phyloP scores from a whole-genome alignment of 768 basidiomycete species.

The Boletellus sp. region DNA sequence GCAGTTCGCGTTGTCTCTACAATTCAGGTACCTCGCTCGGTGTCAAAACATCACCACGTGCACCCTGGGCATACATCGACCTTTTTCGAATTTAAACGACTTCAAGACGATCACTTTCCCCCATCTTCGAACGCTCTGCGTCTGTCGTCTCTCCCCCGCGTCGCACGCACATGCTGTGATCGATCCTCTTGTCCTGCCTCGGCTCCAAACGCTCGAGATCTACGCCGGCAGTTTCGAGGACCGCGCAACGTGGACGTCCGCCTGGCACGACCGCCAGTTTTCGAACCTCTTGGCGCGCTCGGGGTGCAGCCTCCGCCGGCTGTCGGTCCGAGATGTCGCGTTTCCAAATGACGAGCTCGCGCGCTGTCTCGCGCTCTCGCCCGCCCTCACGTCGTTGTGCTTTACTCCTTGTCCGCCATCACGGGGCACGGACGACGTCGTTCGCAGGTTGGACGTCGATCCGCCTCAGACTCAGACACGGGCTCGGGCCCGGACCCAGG shows the following conservation, averaged over 20 bases:
- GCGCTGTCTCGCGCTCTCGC: conserved; percentile 15
- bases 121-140: conserved; percentile 14
- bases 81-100: not conserved
- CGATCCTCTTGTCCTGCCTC: conserved; percentile 14
- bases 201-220: conserved; percentile 13
- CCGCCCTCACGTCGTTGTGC: conserved; percentile 5
- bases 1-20: not conserved
- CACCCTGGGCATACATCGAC: conserved; percentile 14
- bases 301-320: conserved; percentile 6
- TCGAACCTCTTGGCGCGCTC: conserved; percentile 20
- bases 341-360: conserved; percentile 16
- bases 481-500: not conserved
- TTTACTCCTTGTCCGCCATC: conserved; percentile 14
- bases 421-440: conserved; percentile 6
- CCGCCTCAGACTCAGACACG: not conserved
- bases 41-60: conserved; percentile 18
- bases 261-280: conserved; percentile 9
- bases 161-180: conserved; percentile 1
- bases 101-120: conserved; percentile 2
- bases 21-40: conserved; percentile 3
- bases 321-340: conserved; percentile 10
- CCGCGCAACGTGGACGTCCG: too few relatives aligned
- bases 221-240: too few relatives aligned
- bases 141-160: conserved; percentile 1
- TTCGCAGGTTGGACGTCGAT: conserved; percentile 5